Evolutionary conservation across 148 eudicot species (phyloP).

Genomic region (Rhododendron simsii): DNA sequence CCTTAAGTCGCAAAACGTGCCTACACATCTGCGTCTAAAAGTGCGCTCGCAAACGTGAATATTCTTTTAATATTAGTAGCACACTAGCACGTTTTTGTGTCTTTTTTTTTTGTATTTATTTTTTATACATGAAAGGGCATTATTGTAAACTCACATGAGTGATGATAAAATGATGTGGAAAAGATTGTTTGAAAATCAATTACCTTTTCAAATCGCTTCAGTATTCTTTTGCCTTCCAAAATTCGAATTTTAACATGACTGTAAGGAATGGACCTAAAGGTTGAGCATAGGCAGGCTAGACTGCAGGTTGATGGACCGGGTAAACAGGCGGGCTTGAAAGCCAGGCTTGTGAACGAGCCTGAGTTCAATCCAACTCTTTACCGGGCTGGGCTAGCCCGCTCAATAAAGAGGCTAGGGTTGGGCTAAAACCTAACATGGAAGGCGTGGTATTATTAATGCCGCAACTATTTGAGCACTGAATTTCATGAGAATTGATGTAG

Average conservation of each 20-base stretch:
- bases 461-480: neutral
- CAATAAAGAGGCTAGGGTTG: neutral
- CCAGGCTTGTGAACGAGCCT: neutral
- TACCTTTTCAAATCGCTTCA: neutral
- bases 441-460: neutral
- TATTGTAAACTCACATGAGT: neutral
- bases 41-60: neutral
- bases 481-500: too few species aligned
- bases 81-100: too few species aligned
- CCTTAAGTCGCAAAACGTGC: neutral
- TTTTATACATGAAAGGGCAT: neutral
- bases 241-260: neutral
- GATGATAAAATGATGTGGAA: neutral
- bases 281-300: too few species aligned
- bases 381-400: neutral
- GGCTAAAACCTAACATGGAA: neutral
- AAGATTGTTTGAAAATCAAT: neutral
- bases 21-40: too few species aligned
- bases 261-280: neutral
- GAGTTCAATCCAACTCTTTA: neutral
- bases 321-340: neutral
- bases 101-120: neutral
- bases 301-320: neutral
- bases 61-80: neutral
- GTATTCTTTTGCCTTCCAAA: neutral